Percentiles rank a stretch among this genome's conserved stretches.
Evolutionary conservation across 768 basidiomycete species (phyloP).

Genomic region (Podaxis rugospora): DNA sequence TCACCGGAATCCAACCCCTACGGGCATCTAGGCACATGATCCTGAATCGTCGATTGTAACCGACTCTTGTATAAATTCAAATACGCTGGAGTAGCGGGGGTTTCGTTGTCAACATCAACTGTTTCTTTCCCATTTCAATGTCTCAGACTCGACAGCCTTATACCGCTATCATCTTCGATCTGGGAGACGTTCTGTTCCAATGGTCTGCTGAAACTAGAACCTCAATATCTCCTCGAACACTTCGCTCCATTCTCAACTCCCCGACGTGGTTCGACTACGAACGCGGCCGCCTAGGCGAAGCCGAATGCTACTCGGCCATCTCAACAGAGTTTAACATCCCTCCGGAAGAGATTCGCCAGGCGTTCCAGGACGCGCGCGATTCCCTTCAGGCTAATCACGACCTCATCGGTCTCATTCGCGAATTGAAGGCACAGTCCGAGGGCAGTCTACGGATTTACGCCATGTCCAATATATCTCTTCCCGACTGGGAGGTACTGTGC

Average conservation of each 20-base stretch:
- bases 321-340: conserved; percentile 34
- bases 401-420: conserved; percentile 41
- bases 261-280: conserved; percentile 54
- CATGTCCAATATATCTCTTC: conserved; percentile 56
- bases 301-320: conserved; percentile 38
- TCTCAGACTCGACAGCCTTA: conserved; percentile 7
- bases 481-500: conserved; percentile 43
- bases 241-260: conserved; percentile 38
- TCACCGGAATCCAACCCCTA: neutral
- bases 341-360: conserved; percentile 33
- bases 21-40: conserved; percentile 9
- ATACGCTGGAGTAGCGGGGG: neutral
- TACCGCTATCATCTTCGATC: conserved; percentile 45
- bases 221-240: conserved; percentile 33
- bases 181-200: conserved; percentile 52
- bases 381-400: conserved; percentile 40
- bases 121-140: neutral
- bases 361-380: conserved; percentile 44
- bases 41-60: neutral
- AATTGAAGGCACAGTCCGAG: conserved; percentile 35
- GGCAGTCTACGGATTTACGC: conserved; percentile 40
- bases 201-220: conserved; percentile 48
- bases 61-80: conserved; percentile 6
- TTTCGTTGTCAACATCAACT: neutral
- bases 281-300: conserved; percentile 38